A percentile compares a stretch with the other conserved stretches of the same genome.
Evolutionary conservation across 2,329 filamentous ascomycete species (phyloP).

Genomic region (Diaporthe longicolla): DNA sequence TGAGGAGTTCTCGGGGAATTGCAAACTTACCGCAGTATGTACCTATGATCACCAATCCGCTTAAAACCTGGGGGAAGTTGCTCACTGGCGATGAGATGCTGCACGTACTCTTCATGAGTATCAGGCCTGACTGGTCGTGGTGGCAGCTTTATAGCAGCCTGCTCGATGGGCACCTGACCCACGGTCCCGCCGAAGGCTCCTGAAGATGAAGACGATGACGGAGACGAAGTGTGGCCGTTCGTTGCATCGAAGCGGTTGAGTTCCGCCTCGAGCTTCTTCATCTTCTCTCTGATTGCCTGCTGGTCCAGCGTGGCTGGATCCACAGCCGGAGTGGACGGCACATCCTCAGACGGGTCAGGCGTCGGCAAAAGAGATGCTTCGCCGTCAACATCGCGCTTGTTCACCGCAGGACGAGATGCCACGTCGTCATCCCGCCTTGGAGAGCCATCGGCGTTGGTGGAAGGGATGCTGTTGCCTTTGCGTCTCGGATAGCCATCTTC

Average conservation of each 20-base stretch:
- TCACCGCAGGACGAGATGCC: background rate
- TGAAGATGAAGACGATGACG: constrained; percentile 36
- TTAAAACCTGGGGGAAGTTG: constrained; percentile 66
- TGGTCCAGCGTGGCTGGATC: constrained; percentile 35
- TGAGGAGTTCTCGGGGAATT: background rate
- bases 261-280: constrained; percentile 46
- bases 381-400: constrained; percentile 28
- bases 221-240: constrained; percentile 37
- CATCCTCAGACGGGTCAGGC: constrained; percentile 12
- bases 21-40: constrained; percentile 71
- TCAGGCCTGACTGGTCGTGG: constrained; percentile 57
- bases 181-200: constrained; percentile 39
- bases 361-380: constrained; percentile 4
- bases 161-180: constrained; percentile 49
- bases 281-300: constrained; percentile 44
- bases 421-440: constrained; percentile 15
- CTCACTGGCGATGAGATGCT: constrained; percentile 59
- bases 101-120: constrained; percentile 69
- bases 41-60: constrained; percentile 60
- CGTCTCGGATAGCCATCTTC: background rate
- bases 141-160: constrained; percentile 44
- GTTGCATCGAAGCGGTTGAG: constrained; percentile 43
- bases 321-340: background rate
- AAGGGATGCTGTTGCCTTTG: background rate
- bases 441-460: constrained; percentile 20